Conservation (phyloP, 169 alveolate species). For the Cryptosporidium felis region DNA sequence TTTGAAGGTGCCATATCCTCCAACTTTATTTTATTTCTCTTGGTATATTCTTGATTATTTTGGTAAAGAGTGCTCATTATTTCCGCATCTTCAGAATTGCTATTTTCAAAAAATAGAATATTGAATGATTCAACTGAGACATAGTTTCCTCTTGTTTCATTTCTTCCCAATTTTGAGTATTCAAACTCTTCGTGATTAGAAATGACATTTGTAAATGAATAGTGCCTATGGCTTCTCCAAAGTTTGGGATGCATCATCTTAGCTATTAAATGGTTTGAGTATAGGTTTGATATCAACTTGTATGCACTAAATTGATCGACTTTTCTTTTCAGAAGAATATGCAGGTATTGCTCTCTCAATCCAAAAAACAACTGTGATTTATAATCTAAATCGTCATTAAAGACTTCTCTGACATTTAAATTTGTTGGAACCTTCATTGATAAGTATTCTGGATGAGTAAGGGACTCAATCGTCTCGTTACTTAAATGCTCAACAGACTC, state of each 20-base stretch:
- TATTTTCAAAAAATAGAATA: neutral
- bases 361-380: constrained; percentile 42
- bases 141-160: neutral
- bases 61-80: neutral
- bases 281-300: neutral
- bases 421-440: no score
- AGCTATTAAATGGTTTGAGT: neutral
- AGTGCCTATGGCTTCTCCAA: constrained; percentile 35
- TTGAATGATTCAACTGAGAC: neutral
- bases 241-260: constrained; percentile 19
- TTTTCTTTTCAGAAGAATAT: neutral
- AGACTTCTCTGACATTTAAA: neutral
- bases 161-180: constrained; percentile 11
- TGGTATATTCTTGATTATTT: neutral
- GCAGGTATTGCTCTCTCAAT: constrained; percentile 13
- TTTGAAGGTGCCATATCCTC: constrained; percentile 76
- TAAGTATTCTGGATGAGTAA: neutral
- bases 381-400: neutral
- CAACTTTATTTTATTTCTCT: neutral
- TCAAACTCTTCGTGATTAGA: neutral
- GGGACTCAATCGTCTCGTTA: neutral
- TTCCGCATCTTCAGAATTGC: constrained; percentile 16
- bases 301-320: neutral
- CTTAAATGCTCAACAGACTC: neutral
- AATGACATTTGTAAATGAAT: neutral